Evolutionary conservation across 2,329 filamentous ascomycete species (phyloP), one percentile per base, ranked within the genome.

Genomic region (Xylariaceae sp.): DNA sequence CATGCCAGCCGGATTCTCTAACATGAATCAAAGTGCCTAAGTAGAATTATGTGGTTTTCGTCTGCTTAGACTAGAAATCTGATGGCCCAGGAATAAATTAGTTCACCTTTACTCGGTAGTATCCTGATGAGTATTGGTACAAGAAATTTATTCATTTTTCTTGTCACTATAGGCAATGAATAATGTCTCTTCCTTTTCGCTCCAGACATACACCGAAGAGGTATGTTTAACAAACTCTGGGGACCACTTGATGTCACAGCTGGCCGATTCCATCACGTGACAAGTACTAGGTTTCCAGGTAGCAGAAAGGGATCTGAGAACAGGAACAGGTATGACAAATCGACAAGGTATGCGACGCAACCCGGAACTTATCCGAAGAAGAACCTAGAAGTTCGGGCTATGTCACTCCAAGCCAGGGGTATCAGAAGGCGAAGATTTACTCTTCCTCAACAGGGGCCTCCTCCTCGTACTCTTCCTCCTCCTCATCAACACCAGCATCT

Each of bases 401-500:
- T 48, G 53, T 58, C 46, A 53, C 40, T 58, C 53, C 52, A 55
- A 57, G 48, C 57, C 9, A 21, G 46, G 55, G 60, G 62, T 61
- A 61, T 50, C 35, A 47, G 40, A 53, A 42, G 58, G 33, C 27
- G 41, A 42, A 27, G 39, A 30, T 40, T 35, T 56, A 53, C 50
- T 59, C 49, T 30, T 89, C 87, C 78, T 91, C 87, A 61, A 84
- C 69, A 67, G 86, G 86, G 63, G 81, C 83, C 78, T 96, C 92
- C 82, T 94, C 91, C 70, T 88, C 89, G 74, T 95, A 92, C 75
- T 96, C 92, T 81, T 96, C 92, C 80, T 97, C 93, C 69, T 91
- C 93, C 80, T 99, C 94, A 59, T 94, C 95, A 78, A 97, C 86
- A 71, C 91, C 90, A 75, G 94, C 94, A 78, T 99, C 94, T 86